A percentile compares a stretch with the other conserved stretches of the same genome.
Conservation (phyloP, 192 early-diverging fungal species). For the Pecoramyces ruminantium region DNA sequence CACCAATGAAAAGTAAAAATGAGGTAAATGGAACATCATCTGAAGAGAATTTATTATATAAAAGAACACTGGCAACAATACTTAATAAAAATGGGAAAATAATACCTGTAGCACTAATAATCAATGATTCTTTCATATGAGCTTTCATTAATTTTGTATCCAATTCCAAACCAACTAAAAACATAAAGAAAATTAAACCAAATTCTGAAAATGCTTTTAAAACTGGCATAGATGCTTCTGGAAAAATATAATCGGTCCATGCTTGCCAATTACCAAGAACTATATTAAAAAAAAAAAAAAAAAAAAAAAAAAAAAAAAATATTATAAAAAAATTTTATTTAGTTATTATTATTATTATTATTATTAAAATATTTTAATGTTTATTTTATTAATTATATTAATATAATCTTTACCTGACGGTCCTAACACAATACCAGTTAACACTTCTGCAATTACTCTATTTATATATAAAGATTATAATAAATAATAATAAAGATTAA, state of each 20-base stretch:
- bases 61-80: constrained; percentile 49
- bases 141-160: constrained; percentile 39
- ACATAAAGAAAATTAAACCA: constrained; percentile 77
- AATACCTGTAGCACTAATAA: constrained; percentile 40
- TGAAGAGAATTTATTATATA: constrained; percentile 36
- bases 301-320: no score
- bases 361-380: no score
- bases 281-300: no score
- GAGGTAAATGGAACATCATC: constrained; percentile 15
- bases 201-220: constrained; percentile 69
- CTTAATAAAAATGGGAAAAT: constrained; percentile 62
- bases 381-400: no score
- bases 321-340: no score
- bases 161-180: constrained; percentile 74
- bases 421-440: background rate
- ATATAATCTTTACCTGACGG: background rate
- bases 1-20: constrained; percentile 74
- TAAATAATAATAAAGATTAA: no score
- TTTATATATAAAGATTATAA: background rate
- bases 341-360: no score
- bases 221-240: constrained; percentile 38
- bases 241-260: constrained; percentile 42
- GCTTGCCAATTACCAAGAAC: background rate
- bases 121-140: constrained; percentile 28
- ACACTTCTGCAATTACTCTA: background rate